Base-by-base conservation (phyloP, 2,329 filamentous ascomycete genomes). In the Aphanoascus verrucosus region DNA sequence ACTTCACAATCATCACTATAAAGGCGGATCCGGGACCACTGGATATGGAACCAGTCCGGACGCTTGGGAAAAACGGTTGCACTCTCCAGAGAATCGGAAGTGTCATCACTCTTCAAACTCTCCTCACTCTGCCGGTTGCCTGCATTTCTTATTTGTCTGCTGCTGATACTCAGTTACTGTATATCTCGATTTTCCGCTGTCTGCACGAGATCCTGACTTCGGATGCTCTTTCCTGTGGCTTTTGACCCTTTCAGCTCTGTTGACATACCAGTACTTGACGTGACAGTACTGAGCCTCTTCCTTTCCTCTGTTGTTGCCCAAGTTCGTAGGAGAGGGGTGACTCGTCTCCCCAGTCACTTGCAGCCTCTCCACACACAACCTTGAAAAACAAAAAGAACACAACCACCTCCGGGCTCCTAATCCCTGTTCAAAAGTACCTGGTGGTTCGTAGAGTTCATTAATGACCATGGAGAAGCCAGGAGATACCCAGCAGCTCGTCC, bases 401-500 rank as follows among this genome's bases (percentile, higher is more conserved):
- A 41, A 41, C 38, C 15, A 19, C 35, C 35, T 28, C 38, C 17
- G 15, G 14, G 17, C 35, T n/a, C 38, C 5, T 5, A 14, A 41
- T 15, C 38, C 7, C 38, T 41, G 14, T 17, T 34, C 5, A 8
- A 34, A n/a, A 15, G n/a, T 7, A 12, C 4, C 12, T 20, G 12
- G 20, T 46, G 12, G 15, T 46, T 17, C 15, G 5, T 15, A 17
- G 20, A 34, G 8, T 12, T 3, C 35, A 37, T 12, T 12, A 37
- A 23, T 20, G 15, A 54, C 56, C 58, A 59, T 57, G 63, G 63
- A 59, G 59, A 63, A 64, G 58, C 61, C 63, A 53, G 57, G 58
- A 47, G 63, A 64, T 55, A 56, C 57, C 45, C 63, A 62, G 48
- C 44, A 53, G 45, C 61, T 67, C 57, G 55, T 66, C 12, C 58